phyloP scores from a whole-genome alignment of 148 eudicot species.

The Amaranthus hypochondriacus region DNA sequence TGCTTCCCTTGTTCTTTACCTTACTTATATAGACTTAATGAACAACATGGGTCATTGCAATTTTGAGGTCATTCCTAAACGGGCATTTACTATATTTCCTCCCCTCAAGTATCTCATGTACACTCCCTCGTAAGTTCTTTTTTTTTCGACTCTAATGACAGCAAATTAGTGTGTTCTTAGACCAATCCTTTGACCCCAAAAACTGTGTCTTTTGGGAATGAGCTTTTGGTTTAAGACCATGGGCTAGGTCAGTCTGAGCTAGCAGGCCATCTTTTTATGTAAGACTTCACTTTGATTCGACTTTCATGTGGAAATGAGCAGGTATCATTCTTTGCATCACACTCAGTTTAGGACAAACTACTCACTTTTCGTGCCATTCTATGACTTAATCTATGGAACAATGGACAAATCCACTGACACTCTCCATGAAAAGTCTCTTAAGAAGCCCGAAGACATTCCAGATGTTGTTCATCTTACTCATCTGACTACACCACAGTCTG shows the following conservation, averaged over 20 bases:
- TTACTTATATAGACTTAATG: conserved; percentile 53
- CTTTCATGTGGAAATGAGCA: conserved; percentile 14
- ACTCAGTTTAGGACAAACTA: conserved; percentile 80
- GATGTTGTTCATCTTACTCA: conserved; percentile 75
- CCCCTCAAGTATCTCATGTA: conserved; percentile 73
- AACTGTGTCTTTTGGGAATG: too few relatives aligned
- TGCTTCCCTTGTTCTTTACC: conserved; percentile 25
- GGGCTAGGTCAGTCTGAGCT: too few relatives aligned
- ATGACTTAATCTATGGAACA: conserved; percentile 67
- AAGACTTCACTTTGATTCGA: not conserved
- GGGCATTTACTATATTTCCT: conserved; percentile 46
- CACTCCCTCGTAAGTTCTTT: conserved; percentile 69
- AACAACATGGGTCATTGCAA: conserved; percentile 80
- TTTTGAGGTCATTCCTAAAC: conserved; percentile 62
- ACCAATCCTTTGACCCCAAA: too few relatives aligned
- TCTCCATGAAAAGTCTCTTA: conserved; percentile 46
- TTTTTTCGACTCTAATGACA: not conserved
- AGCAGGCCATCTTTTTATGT: not conserved
- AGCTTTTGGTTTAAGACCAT: too few relatives aligned
- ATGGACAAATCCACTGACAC: conserved; percentile 50
- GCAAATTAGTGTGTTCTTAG: too few relatives aligned
- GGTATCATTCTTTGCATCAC: conserved; percentile 84
- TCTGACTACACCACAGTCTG: conserved; percentile 72
- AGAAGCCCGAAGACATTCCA: conserved; percentile 40
- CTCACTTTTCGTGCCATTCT: conserved; percentile 81